Percentiles rank a stretch among this genome's conserved stretches.
Evolutionary conservation across 805 yeast species (phyloP).

Genomic region (Kodamaea laetipori): DNA sequence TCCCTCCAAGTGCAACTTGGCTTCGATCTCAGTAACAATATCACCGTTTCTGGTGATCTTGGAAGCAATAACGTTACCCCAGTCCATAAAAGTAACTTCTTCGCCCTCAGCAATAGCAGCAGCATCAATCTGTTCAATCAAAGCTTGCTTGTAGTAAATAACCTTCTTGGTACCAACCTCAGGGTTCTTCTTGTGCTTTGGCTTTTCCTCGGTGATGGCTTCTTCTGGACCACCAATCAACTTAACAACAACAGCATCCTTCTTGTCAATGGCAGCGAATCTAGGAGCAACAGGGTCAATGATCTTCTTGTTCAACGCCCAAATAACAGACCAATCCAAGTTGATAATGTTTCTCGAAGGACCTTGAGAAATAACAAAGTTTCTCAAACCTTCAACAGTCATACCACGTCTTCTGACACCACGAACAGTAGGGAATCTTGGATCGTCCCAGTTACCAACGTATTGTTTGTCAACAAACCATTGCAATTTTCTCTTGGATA

Average conservation of each 20-base stretch:
- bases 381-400: conserved; percentile 96
- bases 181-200: conserved; percentile 35
- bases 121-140: conserved; percentile 33
- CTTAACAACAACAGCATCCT: conserved; percentile 68
- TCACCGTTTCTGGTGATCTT: conserved; percentile 28
- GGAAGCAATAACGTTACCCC: conserved; percentile 33
- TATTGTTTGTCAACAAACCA: conserved; percentile 95
- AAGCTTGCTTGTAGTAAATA: conserved; percentile 22
- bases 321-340: conserved; percentile 94
- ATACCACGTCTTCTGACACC: conserved; percentile 99
- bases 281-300: conserved; percentile 98
- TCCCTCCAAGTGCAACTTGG: conserved; percentile 34
- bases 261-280: conserved; percentile 73
- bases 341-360: conserved; percentile 97
- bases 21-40: conserved; percentile 27
- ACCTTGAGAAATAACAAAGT: conserved; percentile 93
- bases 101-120: conserved; percentile 27
- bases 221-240: conserved; percentile 38
- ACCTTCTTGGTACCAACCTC: conserved; percentile 30
- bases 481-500: conserved; percentile 96
- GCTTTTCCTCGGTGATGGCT: conserved; percentile 24
- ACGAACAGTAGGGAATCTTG: conserved; percentile 98
- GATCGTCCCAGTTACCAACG: conserved; percentile 97
- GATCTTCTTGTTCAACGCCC: conserved; percentile 97
- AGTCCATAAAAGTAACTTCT: conserved; percentile 35